Evolutionary conservation across 148 eudicot species (phyloP).

Genomic region (Camellia japonica): DNA sequence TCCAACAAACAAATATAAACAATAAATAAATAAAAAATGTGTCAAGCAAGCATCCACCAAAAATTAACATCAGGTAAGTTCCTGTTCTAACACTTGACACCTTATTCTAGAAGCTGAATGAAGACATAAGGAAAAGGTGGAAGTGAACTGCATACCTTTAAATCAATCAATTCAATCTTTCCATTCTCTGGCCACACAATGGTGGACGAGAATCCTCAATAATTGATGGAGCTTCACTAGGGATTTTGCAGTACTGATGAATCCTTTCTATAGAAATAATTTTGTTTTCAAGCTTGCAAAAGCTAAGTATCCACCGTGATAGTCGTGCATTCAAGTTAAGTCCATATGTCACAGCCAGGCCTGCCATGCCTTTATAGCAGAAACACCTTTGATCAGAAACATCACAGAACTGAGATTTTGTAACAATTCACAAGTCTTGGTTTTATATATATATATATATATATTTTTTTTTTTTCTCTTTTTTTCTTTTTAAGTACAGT

Average conservation of each 20-base stretch:
- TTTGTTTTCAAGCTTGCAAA: constrained; percentile 98
- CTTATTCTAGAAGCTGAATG: background rate
- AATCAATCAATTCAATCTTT: constrained; percentile 68
- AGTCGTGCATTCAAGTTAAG: constrained; percentile 89
- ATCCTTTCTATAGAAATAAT: constrained; percentile 95
- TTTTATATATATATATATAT: too few species aligned
- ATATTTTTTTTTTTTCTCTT: too few species aligned
- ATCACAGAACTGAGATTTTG: background rate
- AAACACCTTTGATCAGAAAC: constrained; percentile 20
- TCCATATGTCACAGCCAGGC: constrained; percentile 99
- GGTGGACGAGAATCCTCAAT: constrained; percentile 81
- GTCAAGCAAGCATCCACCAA: background rate
- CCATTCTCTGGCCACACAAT: constrained; percentile 84
- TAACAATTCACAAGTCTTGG: background rate
- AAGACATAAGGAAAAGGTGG: background rate
- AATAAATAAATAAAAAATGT: background rate
- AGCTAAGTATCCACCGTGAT: constrained; percentile 98
- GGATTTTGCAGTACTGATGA: constrained; percentile 83
- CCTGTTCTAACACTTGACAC: constrained; percentile 1
- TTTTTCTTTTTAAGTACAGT: background rate
- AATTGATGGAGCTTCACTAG: constrained; percentile 81
- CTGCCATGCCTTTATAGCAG: constrained; percentile 80
- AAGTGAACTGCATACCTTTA: constrained; percentile 52
- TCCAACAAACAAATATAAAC: background rate
- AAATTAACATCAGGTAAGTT: background rate